Evolutionary conservation across 2,329 filamentous ascomycete species (phyloP).

Genomic region (Aspergillus bombycis): DNA sequence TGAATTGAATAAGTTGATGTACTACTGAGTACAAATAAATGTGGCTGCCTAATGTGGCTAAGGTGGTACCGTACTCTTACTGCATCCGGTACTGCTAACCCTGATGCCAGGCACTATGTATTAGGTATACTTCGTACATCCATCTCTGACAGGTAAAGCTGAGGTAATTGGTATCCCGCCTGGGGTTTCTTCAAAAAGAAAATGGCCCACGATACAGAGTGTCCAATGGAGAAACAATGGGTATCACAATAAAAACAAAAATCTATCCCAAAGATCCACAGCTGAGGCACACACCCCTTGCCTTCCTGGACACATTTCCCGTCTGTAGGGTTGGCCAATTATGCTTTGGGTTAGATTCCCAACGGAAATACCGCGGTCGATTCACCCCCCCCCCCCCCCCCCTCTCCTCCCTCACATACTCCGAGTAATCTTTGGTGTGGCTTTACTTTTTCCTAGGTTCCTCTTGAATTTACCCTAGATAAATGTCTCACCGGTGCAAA

Average conservation of each 20-base stretch:
- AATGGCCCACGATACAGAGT: not conserved
- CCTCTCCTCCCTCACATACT: not conserved
- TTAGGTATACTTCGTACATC: not conserved
- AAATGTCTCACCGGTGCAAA: not conserved
- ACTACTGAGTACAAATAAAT: not conserved
- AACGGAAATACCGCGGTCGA: constrained; percentile 1
- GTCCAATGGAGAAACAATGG: not conserved
- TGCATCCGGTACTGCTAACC: not conserved
- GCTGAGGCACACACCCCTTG: not conserved
- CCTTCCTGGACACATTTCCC: not conserved
- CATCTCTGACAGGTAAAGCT: not conserved
- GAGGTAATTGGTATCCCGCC: not conserved
- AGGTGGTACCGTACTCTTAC: not conserved
- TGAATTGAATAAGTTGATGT: not conserved
- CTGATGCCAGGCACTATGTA: not conserved
- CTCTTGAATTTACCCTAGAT: not conserved
- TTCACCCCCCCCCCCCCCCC: not conserved
- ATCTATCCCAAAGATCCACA: not conserved
- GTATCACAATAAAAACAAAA: not conserved
- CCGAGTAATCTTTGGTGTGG: not conserved
- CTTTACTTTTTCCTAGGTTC: not conserved
- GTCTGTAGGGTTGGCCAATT: not conserved
- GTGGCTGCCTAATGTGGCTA: constrained; percentile 7
- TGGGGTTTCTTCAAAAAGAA: not conserved
- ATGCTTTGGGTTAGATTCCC: not conserved